Evolutionary conservation across 805 yeast genomes (phyloP).

Genomic region (Myxozyma monticola): DNA sequence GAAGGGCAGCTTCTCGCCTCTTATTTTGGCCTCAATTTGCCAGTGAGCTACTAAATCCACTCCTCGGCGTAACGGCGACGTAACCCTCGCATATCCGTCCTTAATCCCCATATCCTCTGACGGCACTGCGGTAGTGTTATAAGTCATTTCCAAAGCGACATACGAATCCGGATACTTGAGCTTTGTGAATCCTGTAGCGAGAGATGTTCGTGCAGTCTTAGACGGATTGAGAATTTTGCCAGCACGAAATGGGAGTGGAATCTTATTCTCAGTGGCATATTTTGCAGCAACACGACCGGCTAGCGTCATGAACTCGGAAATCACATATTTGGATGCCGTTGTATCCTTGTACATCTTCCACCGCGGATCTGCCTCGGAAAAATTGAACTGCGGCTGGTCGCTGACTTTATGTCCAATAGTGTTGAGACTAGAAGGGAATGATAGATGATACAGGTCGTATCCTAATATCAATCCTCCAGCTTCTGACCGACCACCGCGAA

Average conservation of each 20-base stretch:
- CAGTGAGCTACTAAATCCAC: conserved; percentile 80
- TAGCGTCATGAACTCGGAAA: conserved; percentile 79
- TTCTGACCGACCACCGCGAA: not conserved
- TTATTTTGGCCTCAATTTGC: conserved; percentile 57
- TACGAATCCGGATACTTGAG: not conserved
- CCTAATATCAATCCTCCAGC: too few relatives aligned
- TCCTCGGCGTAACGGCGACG: conserved; percentile 86
- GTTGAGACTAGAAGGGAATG: too few relatives aligned
- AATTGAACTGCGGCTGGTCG: not conserved
- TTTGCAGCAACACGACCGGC: conserved; percentile 55
- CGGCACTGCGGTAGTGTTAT: conserved; percentile 4
- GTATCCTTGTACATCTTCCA: conserved; percentile 34
- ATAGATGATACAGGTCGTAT: too few relatives aligned
- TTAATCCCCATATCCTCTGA: conserved; percentile 46
- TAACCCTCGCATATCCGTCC: conserved; percentile 64
- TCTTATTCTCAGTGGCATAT: conserved; percentile 27
- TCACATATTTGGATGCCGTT: conserved; percentile 58
- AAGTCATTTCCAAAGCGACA: not conserved
- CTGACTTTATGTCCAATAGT: not conserved
- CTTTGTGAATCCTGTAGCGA: conserved; percentile 7
- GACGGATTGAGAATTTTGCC: too few relatives aligned
- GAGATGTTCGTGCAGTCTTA: too few relatives aligned
- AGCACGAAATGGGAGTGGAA: conserved; percentile 36
- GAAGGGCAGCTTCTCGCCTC: conserved; percentile 29
- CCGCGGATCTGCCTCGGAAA: not conserved